phyloP scores from a whole-genome alignment of 805 yeast species.

The Metschnikowia picachoensis region DNA sequence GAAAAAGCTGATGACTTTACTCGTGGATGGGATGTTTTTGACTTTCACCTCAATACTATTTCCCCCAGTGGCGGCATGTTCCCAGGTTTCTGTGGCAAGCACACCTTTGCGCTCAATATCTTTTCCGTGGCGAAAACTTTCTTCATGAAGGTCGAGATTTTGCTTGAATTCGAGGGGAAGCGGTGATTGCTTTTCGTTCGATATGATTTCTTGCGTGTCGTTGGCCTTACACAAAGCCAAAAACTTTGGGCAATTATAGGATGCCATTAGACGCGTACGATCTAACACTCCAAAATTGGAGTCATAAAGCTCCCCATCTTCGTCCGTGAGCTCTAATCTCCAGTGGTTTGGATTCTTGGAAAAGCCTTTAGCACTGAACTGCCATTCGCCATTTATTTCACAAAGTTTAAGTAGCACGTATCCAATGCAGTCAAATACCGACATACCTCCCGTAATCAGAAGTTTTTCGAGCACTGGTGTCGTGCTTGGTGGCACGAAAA shows the following conservation, averaged over 20 bases:
- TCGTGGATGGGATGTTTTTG: conserved; percentile 11
- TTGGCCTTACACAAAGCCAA: conserved; percentile 67
- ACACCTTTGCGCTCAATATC: conserved; percentile 8
- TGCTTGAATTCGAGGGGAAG: conserved; percentile 42
- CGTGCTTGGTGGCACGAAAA: conserved; percentile 34
- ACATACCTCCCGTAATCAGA: conserved; percentile 24
- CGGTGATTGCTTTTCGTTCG: conserved; percentile 54
- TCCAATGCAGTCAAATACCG: conserved; percentile 41
- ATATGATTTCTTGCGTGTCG: conserved; percentile 38
- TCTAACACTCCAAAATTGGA: conserved; percentile 80
- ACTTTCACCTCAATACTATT: conserved; percentile 16
- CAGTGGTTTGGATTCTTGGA: conserved; percentile 59
- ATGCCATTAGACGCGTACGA: conserved; percentile 56
- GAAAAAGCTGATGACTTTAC: conserved; percentile 15
- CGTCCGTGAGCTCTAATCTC: conserved; percentile 82
- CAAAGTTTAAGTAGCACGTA: conserved; percentile 30
- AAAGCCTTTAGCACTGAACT: neutral
- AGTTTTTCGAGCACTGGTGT: conserved; percentile 24
- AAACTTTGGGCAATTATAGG: conserved; percentile 75
- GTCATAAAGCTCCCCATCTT: conserved; percentile 90
- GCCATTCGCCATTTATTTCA: conserved; percentile 17
- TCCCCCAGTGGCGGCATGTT: conserved; percentile 5
- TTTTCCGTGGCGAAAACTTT: conserved; percentile 6
- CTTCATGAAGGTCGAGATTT: conserved; percentile 19
- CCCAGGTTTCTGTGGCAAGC: conserved; percentile 1